Percentiles rank a stretch among this genome's conserved stretches.
Conservation (phyloP, 371 early-diverging fungal genomes). For the Mucor lusitanicus region DNA sequence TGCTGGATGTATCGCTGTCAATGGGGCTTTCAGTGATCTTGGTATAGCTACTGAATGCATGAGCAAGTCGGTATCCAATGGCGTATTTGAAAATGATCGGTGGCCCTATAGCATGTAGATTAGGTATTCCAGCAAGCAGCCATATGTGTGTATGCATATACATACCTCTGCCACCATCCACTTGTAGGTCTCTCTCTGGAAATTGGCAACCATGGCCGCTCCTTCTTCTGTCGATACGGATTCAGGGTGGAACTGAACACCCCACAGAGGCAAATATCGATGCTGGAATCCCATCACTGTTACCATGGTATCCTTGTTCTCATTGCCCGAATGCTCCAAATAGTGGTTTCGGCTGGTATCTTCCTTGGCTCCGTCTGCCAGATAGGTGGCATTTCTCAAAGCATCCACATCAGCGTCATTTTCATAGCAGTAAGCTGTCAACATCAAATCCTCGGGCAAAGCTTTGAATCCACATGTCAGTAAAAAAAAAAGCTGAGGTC, state of each 20-base stretch:
- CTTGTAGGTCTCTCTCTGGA: slow-evolving; percentile 52
- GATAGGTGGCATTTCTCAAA: slow-evolving; percentile 28
- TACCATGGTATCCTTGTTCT: slow-evolving; percentile 10
- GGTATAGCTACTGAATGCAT: slow-evolving; percentile 17
- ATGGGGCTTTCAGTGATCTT: not conserved
- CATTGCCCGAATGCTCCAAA: slow-evolving; percentile 18
- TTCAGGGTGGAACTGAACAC: slow-evolving; percentile 98
- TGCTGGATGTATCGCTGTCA: not conserved
- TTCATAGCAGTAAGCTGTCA: slow-evolving; percentile 63
- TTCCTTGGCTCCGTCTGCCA: slow-evolving; percentile 28
- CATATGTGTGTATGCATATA: not conserved
- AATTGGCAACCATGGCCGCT: slow-evolving; percentile 69
- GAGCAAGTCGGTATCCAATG: slow-evolving; percentile 5
- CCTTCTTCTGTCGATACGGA: slow-evolving; percentile 89
- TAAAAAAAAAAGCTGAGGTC: no score
- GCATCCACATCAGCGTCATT: slow-evolving; percentile 49
- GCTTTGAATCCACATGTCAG: slow-evolving; percentile 37
- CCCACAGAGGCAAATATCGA: slow-evolving; percentile 71
- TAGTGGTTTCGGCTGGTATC: slow-evolving; percentile 21
- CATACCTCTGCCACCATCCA: slow-evolving; percentile 40
- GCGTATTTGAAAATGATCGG: not conserved
- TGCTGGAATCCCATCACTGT: slow-evolving; percentile 88
- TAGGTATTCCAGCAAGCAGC: no score
- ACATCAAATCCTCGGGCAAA: slow-evolving; percentile 53
- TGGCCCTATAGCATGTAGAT: slow-evolving; percentile 3